These are phyloP conservation scores for Globisporangium recalcitrans DNA, from an alignment of 352 stramenopile species.

Conservation along the genomic window DNA sequence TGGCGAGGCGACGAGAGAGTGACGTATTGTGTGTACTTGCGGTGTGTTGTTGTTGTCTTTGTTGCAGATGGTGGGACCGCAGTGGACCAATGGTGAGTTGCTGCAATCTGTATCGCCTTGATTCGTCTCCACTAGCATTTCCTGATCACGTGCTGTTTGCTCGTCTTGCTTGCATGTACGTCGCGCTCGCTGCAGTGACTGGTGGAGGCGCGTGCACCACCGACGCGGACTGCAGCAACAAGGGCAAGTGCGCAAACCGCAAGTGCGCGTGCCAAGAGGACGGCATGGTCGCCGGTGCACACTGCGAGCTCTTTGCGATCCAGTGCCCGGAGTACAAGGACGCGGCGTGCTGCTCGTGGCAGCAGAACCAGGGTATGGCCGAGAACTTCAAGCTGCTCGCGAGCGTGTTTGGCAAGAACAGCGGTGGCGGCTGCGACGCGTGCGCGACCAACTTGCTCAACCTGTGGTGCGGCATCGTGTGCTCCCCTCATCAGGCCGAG, in stretches of 20 bases:
- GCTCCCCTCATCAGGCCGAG: conserved; percentile 63
- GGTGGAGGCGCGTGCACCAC: conserved; percentile 52
- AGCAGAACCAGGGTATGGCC: conserved; percentile 86
- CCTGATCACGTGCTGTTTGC: background rate
- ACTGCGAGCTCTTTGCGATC: conserved; percentile 67
- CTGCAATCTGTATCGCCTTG: too few relatives aligned
- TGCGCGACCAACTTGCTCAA: conserved; percentile 83
- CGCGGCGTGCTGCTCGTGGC: conserved; percentile 82
- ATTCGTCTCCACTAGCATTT: too few relatives aligned
- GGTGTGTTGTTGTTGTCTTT: background rate
- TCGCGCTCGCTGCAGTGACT: conserved; percentile 28
- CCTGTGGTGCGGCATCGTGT: conserved; percentile 84
- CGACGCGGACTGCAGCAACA: conserved; percentile 50
- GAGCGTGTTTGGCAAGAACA: conserved; percentile 63
- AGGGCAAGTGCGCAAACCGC: conserved; percentile 42
- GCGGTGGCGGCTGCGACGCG: conserved; percentile 66
- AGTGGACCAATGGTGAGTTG: conserved; percentile 37
- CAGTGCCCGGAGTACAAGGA: conserved; percentile 84
- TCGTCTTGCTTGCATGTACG: too few relatives aligned
- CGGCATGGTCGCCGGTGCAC: conserved; percentile 63
- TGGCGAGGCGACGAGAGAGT: background rate
- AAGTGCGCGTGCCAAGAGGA: conserved; percentile 53
- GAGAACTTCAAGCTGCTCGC: conserved; percentile 82
- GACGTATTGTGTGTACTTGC: background rate
- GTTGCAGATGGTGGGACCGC: conserved; percentile 29